These are phyloP conservation scores for Tulasnella sp. DNA, from an alignment of 768 basidiomycete species.

Conservation along the genomic window DNA sequence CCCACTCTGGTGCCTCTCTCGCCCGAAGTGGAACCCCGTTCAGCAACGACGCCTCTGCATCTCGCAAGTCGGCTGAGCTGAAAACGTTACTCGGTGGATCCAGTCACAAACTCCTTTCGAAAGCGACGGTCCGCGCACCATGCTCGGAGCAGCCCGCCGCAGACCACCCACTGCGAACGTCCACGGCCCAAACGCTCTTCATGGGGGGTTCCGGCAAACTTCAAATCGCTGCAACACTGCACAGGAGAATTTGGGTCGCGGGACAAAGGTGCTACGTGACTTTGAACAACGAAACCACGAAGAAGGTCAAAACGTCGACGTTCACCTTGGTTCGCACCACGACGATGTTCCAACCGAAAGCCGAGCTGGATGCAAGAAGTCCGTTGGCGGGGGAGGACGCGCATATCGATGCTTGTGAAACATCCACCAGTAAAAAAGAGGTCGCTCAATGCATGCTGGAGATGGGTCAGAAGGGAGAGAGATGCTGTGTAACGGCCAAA, in stretches of 20 bases:
- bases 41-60: constrained; percentile 47
- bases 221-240: constrained; percentile 59
- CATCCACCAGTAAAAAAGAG: constrained; percentile 56
- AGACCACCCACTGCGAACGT: constrained; percentile 54
- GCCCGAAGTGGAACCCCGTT: constrained; percentile 53
- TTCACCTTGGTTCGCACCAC: constrained; percentile 63
- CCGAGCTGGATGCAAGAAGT: constrained; percentile 41
- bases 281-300: constrained; percentile 65
- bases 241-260: constrained; percentile 73
- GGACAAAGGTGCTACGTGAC: constrained; percentile 68
- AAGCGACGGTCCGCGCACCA: neutral
- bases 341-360: constrained; percentile 58
- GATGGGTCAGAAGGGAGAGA: constrained; percentile 57
- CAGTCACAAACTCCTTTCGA: constrained; percentile 44
- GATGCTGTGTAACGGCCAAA: constrained; percentile 70
- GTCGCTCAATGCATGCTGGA: constrained; percentile 63
- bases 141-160: constrained; percentile 37
- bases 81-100: constrained; percentile 61
- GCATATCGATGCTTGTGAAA: constrained; percentile 61
- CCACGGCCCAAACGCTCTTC: constrained; percentile 52
- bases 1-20: constrained; percentile 31
- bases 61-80: constrained; percentile 53
- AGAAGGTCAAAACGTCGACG: constrained; percentile 58
- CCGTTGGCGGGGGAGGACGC: constrained; percentile 31
- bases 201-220: constrained; percentile 64